These are phyloP conservation scores for Magnusiomyces ingens DNA, from an alignment of 1,139 yeast genomes.

Conservation along the genomic window DNA sequence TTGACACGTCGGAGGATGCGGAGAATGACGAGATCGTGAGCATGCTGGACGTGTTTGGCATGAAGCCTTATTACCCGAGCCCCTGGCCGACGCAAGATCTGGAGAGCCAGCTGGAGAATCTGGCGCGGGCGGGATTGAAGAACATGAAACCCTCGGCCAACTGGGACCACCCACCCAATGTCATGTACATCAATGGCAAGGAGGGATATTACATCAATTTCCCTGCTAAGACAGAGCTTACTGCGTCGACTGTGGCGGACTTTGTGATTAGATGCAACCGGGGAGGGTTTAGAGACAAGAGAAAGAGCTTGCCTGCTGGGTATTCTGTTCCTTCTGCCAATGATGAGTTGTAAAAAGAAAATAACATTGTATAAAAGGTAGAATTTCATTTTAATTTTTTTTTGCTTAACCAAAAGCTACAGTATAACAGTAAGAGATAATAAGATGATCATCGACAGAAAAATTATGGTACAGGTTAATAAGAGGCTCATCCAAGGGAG, in stretches of 20 bases:
- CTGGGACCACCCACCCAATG: constrained; percentile 5
- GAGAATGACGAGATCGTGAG: not conserved
- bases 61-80: not conserved
- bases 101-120: not conserved
- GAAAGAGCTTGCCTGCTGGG: not conserved
- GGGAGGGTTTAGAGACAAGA: not conserved
- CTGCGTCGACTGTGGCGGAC: not conserved
- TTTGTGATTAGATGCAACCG: not conserved
- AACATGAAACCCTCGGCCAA: not conserved
- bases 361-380: too few species aligned
- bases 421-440: constrained; percentile 15
- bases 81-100: not conserved
- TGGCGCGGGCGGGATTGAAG: not conserved
- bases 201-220: constrained; percentile 1
- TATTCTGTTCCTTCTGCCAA: not conserved
- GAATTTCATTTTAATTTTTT: too few species aligned
- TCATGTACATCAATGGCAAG: not conserved
- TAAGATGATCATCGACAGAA: constrained; percentile 11
- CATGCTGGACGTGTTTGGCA: not conserved
- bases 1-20: not conserved
- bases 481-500: constrained; percentile 34
- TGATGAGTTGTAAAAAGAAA: constrained; percentile 2
- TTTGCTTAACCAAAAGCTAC: constrained; percentile 14
- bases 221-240: not conserved
- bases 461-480: constrained; percentile 25